Conservation (phyloP, 306 rosid species). For the Glycine tomentella region DNA sequence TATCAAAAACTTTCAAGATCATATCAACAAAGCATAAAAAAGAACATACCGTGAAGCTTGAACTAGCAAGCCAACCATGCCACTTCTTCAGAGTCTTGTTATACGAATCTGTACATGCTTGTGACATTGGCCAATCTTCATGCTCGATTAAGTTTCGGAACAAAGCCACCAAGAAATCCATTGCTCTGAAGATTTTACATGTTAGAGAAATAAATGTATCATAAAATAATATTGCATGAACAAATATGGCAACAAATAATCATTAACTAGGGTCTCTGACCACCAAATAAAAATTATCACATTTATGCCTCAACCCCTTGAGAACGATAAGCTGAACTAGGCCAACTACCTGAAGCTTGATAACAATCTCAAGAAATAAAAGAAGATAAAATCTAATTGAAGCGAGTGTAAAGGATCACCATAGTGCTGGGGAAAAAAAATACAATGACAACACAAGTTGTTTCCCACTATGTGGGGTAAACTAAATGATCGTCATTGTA, state of each 20-base stretch:
- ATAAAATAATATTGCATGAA: constrained; percentile 15
- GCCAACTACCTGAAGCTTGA: not conserved
- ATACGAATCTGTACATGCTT: constrained; percentile 91
- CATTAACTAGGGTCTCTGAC: constrained; percentile 8
- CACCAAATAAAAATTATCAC: not conserved
- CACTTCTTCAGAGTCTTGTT: constrained; percentile 88
- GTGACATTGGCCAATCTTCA: constrained; percentile 90
- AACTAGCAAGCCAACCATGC: constrained; percentile 99
- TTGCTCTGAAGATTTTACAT: constrained; percentile 70
- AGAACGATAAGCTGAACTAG: constrained; percentile 26
- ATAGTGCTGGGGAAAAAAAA: constrained; percentile 6
- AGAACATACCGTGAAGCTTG: constrained; percentile 83
- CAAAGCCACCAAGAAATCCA: constrained; percentile 94
- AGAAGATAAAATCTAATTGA: constrained; percentile 14
- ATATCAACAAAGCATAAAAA: constrained; percentile 36
- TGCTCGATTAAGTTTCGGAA: constrained; percentile 86
- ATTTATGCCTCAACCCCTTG: not conserved
- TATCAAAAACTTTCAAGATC: constrained; percentile 37
- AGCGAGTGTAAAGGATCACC: constrained; percentile 26
- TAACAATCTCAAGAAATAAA: constrained; percentile 14
- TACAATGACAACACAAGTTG: not conserved
- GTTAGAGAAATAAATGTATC: constrained; percentile 30
- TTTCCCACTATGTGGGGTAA: not conserved
- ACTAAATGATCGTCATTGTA: constrained; percentile 11
- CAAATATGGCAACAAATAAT: constrained; percentile 27